Percentiles rank a stretch among this genome's conserved stretches.
Conservation (phyloP, 2,329 filamentous ascomycete genomes). For the Colletotrichum orchidophilum region DNA sequence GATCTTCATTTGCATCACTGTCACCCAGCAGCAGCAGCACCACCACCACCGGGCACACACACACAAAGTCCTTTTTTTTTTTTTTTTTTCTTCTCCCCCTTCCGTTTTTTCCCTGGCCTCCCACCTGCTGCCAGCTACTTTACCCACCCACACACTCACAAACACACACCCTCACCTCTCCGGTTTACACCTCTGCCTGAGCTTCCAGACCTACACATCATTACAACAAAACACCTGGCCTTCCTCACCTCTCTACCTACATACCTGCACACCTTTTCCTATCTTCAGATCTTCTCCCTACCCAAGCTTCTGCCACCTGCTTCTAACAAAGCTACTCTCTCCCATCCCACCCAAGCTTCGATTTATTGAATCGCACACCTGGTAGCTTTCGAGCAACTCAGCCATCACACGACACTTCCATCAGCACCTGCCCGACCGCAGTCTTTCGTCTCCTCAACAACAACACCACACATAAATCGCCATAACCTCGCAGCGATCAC, state of each 20-base stretch:
- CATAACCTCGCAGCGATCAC: constrained; percentile 33
- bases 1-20: constrained; percentile 35
- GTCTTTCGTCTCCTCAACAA: constrained; percentile 36
- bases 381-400: constrained; percentile 26
- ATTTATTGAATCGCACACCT: constrained; percentile 24
- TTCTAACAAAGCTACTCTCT: not conserved
- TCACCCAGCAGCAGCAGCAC: constrained; percentile 1
- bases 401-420: constrained; percentile 29
- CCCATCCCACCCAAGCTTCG: constrained; percentile 14
- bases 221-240: constrained; percentile 26
- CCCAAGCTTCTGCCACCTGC: not conserved
- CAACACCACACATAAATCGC: constrained; percentile 20
- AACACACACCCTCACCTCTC: constrained; percentile 11
- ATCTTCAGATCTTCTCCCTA: constrained; percentile 4
- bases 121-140: constrained; percentile 6
- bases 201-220: constrained; percentile 9
- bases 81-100: constrained; percentile 9
- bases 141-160: constrained; percentile 1
- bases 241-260: constrained; percentile 11
- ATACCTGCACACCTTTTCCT: not conserved
- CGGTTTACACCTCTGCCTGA: constrained; percentile 22
- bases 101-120: constrained; percentile 17
- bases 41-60: constrained; percentile 6
- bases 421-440: not conserved
- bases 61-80: constrained; percentile 23